phyloP scores from a whole-genome alignment of 768 basidiomycete species.

The Ephemerocybe angulata region DNA sequence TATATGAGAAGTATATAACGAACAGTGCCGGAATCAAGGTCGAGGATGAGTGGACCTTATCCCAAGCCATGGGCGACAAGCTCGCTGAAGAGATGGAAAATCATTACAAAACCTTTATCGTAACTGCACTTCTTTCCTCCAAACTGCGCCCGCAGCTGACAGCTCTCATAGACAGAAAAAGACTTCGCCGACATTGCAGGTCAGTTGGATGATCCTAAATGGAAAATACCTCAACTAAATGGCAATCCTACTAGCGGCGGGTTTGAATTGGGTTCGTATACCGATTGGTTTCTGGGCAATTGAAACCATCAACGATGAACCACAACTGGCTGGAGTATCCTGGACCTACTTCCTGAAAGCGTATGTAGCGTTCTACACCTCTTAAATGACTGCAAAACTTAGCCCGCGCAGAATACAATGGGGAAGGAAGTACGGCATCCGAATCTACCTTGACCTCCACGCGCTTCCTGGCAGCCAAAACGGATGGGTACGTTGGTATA shows the following conservation, averaged over 20 bases:
- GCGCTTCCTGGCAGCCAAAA: conserved; percentile 76
- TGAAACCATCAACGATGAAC: conserved; percentile 70
- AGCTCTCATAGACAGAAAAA: conserved; percentile 27
- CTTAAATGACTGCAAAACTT: conserved; percentile 13
- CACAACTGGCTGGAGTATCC: conserved; percentile 71
- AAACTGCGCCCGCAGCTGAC: neutral
- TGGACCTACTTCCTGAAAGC: conserved; percentile 65
- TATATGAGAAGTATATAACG: conserved; percentile 63
- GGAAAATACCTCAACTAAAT: conserved; percentile 32
- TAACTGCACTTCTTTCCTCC: neutral
- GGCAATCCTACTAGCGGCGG: conserved; percentile 64
- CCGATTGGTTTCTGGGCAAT: conserved; percentile 89
- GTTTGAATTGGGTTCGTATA: conserved; percentile 84
- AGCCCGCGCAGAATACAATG: conserved; percentile 58
- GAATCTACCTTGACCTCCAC: conserved; percentile 82
- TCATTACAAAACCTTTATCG: conserved; percentile 50
- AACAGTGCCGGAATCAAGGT: conserved; percentile 37
- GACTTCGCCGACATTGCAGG: conserved; percentile 37
- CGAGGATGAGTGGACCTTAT: conserved; percentile 76
- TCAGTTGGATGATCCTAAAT: conserved; percentile 10
- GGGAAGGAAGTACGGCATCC: conserved; percentile 90
- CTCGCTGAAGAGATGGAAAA: conserved; percentile 65
- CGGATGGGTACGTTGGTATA: conserved; percentile 54
- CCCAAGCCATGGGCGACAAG: conserved; percentile 60
- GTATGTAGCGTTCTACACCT: conserved; percentile 20